Evolutionary conservation across 495 filamentous ascomycete species (phyloP), one percentile per base, ranked within the genome.

Genomic region (Talaromyces wortmannii): DNA sequence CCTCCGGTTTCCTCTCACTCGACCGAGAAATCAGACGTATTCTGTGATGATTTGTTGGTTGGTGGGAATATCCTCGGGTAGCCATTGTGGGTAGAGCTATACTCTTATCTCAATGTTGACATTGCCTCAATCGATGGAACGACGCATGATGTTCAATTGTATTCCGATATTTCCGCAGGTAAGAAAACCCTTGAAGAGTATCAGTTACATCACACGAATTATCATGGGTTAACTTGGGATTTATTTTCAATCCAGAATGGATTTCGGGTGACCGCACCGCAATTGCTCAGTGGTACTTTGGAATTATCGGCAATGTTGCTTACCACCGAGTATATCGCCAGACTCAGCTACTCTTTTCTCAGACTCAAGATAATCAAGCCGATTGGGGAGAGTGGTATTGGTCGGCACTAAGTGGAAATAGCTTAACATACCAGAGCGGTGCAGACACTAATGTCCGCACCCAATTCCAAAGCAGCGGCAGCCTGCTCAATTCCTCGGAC

Each of bases 341-440:
- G 61, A 70, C 66, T 8, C 80, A 81, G 49, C 61, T 79, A 49
- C 65, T 74, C 0, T 82, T 83, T 61, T 78, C 78, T 0, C 79
- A 85, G 56, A 57, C 40, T 10, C 50, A 55, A 12, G 61, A 60
- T 13, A 75, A 85, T 47, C 76, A 78, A 48, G 74, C 70, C 4
- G 82, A 85, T 61, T 85, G 82, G 79, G 82, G 82, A 17, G 67
- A 74, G 48, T 78, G 78, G 78, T 82, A 80, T 57, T 84, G 77
- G 68, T 70, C 76, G 5, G 82, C 81, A 18, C 71, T 79, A 50
- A 66, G 61, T 17, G 46, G 30, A 2, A 29, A 61, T 0, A 59
- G 57, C 6, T 59, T 77, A 57, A 77, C 72, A 15, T 73, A 75
- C 58, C 78, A 81, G 58, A 74, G 75, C 42, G 81, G 78, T 15